Conservation (phyloP, 306 rosid species). For the Quercus berberidifolia region DNA sequence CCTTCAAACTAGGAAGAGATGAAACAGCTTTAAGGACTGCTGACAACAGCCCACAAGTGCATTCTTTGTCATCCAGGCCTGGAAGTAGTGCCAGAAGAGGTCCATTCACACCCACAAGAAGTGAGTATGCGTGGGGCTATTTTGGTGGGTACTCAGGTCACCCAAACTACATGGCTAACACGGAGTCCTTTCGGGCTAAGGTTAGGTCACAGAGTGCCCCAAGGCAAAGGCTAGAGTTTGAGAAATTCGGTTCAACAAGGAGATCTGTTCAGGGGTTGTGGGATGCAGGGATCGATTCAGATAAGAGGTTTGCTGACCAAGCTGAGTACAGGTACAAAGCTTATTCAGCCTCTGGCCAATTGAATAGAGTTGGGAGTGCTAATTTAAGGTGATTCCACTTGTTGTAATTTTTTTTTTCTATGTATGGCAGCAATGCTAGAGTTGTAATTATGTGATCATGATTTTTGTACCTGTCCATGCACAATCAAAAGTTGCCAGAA, state of each 20-base stretch:
- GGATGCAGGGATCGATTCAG: conserved; percentile 53
- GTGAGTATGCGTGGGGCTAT: conserved; percentile 70
- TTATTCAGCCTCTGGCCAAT: conserved; percentile 31
- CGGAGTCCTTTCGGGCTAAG: conserved; percentile 83
- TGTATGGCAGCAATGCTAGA: conserved; percentile 27
- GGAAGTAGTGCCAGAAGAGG: conserved; percentile 58
- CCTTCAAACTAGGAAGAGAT: conserved; percentile 48
- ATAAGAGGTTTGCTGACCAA: conserved; percentile 25
- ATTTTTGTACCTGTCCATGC: conserved; percentile 16
- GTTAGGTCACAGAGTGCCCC: conserved; percentile 94
- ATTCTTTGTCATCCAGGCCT: conserved; percentile 56
- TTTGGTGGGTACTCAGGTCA: conserved; percentile 47
- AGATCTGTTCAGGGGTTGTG: conserved; percentile 44
- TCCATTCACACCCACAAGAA: conserved; percentile 69
- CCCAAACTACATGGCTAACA: conserved; percentile 92
- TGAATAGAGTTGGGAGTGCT: conserved; percentile 46
- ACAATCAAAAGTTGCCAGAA: neutral
- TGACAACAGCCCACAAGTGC: conserved; percentile 64
- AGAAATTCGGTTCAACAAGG: conserved; percentile 40
- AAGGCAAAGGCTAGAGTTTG: conserved; percentile 80
- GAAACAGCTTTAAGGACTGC: conserved; percentile 43
- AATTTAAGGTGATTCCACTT: conserved; percentile 45
- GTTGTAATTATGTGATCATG: conserved; percentile 44
- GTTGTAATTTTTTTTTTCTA: conserved; percentile 3
- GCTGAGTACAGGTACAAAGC: conserved; percentile 37